Evolutionary conservation across 2,329 filamentous ascomycete genomes (phyloP).

Genomic region (Penicillium carneum): DNA sequence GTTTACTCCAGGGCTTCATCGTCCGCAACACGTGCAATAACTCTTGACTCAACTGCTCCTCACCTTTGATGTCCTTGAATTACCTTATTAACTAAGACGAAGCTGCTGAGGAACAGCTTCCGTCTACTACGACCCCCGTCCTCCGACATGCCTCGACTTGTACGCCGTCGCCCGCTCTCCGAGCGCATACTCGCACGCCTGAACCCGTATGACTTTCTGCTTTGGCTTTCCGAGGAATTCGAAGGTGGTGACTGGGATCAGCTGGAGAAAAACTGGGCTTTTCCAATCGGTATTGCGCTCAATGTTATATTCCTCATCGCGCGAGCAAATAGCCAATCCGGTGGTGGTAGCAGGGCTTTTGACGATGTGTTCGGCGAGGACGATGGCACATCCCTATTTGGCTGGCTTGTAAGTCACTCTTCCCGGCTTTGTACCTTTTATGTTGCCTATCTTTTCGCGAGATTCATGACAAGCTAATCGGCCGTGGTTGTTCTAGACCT

Average conservation of each 20-base stretch:
- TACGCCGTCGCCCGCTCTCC: conserved; percentile 78
- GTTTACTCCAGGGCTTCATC: conserved; percentile 12
- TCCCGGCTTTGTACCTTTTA: background rate
- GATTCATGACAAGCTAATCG: background rate
- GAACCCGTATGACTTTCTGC: conserved; percentile 85
- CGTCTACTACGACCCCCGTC: conserved; percentile 8
- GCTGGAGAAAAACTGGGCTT: conserved; percentile 72
- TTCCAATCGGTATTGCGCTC: conserved; percentile 74
- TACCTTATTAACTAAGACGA: conserved; percentile 14
- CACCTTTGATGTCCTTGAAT: conserved; percentile 22
- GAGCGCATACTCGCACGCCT: conserved; percentile 82
- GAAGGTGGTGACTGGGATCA: conserved; percentile 92
- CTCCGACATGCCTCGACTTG: conserved; percentile 72
- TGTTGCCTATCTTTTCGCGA: background rate
- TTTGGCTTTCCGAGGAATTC: conserved; percentile 91
- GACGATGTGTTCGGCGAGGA: conserved; percentile 88
- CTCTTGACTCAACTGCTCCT: conserved; percentile 4
- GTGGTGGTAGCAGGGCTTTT: conserved; percentile 57
- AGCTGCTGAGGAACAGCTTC: conserved; percentile 33
- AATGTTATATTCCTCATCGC: conserved; percentile 85
- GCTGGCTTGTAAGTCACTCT: conserved; percentile 64
- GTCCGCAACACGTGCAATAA: conserved; percentile 4
- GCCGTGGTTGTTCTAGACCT: conserved; percentile 59
- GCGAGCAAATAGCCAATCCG: conserved; percentile 73
- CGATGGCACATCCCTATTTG: conserved; percentile 68